phyloP scores from a whole-genome alignment of 164 flowering plant genomes.

The Magnolia sinica region DNA sequence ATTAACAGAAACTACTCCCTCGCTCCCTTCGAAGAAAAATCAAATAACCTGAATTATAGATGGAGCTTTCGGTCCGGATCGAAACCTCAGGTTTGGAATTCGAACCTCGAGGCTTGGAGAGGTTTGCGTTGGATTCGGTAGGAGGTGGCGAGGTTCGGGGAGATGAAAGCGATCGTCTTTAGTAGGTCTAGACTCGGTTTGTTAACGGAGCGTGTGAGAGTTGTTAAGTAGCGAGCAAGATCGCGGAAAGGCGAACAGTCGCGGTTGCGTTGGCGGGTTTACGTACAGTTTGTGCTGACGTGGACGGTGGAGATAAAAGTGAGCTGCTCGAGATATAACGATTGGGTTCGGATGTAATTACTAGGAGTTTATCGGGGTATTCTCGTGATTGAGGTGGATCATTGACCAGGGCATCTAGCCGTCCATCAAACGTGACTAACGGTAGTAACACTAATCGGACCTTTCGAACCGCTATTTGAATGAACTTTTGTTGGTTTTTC shows the following conservation, averaged over 20 bases:
- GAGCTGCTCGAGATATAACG: background rate
- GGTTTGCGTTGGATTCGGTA: no score
- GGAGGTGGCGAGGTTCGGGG: no score
- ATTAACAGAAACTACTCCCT: background rate
- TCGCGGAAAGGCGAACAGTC: background rate
- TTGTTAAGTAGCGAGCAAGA: background rate
- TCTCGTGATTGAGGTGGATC: background rate
- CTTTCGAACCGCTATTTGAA: no score
- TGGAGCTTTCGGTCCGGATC: background rate
- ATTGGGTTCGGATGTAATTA: background rate
- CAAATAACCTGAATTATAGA: background rate
- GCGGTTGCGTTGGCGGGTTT: background rate
- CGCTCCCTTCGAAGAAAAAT: background rate
- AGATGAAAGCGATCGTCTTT: no score
- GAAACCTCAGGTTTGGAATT: background rate
- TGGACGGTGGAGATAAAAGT: background rate
- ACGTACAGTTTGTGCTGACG: background rate
- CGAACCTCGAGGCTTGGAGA: no score
- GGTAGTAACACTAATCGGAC: no score
- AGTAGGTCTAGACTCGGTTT: background rate
- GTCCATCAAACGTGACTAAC: no score
- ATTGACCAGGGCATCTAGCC: background rate
- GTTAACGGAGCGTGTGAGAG: background rate
- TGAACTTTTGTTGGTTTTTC: no score
- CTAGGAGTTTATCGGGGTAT: background rate